These are phyloP conservation scores for Apiotrichum brassicae DNA, from an alignment of 1,284 basidiomycete species.

Conservation along the genomic window DNA sequence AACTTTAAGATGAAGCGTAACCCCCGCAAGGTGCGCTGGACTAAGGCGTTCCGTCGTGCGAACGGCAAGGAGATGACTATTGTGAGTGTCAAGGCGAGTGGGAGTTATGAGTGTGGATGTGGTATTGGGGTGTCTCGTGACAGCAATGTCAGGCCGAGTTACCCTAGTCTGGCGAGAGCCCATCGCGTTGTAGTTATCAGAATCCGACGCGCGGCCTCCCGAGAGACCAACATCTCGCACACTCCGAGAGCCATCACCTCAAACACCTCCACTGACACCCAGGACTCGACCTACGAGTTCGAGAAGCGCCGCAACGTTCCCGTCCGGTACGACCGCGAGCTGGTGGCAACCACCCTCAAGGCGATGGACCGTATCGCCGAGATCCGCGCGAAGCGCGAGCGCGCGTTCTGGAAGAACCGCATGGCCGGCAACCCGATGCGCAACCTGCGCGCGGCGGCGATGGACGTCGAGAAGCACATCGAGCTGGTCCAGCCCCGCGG, in stretches of 20 bases:
- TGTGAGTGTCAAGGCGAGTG: slow-evolving; percentile 53
- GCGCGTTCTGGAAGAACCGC: slow-evolving; percentile 95
- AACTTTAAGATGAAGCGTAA: slow-evolving; percentile 99
- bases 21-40: slow-evolving; percentile 98
- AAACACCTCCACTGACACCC: slow-evolving; percentile 1
- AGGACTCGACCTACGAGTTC: slow-evolving; percentile 99
- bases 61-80: slow-evolving; percentile 99
- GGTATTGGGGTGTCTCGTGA: no score
- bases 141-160: no score
- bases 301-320: slow-evolving; percentile 98
- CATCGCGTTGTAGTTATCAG: no score
- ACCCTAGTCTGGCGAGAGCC: no score
- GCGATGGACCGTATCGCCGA: slow-evolving; percentile 95
- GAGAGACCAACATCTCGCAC: neutral
- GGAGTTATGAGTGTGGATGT: no score
- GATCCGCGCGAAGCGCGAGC: slow-evolving; percentile 84
- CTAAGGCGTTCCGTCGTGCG: slow-evolving; percentile 98
- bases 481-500: slow-evolving; percentile 64
- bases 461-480: slow-evolving; percentile 53
- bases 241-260: neutral
- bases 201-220: no score
- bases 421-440: slow-evolving; percentile 61
- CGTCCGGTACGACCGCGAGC: slow-evolving; percentile 92
- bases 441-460: slow-evolving; percentile 46
- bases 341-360: slow-evolving; percentile 88